A percentile compares a stretch with the other conserved stretches of the same genome.
Conservation (phyloP, 179 eudicot genomes). For the Beta macrorhiza region DNA sequence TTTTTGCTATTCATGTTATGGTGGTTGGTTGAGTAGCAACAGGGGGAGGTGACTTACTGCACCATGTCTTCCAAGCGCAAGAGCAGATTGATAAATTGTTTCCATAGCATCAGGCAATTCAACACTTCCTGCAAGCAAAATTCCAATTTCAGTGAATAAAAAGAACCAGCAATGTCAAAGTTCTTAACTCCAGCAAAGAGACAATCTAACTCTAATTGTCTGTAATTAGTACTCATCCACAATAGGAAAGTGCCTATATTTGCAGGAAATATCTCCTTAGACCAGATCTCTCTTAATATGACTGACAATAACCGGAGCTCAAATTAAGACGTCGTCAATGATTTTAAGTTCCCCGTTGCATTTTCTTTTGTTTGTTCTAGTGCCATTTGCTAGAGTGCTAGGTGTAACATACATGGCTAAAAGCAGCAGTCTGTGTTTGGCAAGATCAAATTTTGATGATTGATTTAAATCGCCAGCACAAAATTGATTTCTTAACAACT, state of each 20-base stretch:
- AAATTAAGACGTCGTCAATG: neutral
- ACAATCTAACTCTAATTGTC: no score
- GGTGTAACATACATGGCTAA: neutral
- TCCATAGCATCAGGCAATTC: slow-evolving; percentile 99
- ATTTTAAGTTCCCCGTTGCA: neutral
- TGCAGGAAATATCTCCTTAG: neutral
- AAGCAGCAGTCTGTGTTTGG: neutral
- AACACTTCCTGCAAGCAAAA: slow-evolving; percentile 51
- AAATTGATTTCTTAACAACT: neutral
- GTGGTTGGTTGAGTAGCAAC: neutral
- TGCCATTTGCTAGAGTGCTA: slow-evolving; percentile 1
- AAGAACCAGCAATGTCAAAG: neutral
- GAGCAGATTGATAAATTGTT: slow-evolving; percentile 83
- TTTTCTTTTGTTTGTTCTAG: neutral
- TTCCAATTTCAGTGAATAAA: neutral
- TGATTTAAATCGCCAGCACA: neutral
- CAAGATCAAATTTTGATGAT: neutral
- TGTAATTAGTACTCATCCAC: neutral
- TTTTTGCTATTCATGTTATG: neutral
- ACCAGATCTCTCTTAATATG: neutral
- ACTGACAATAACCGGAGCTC: neutral
- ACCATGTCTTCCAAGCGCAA: slow-evolving; percentile 70
- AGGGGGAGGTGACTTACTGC: slow-evolving; percentile 60
- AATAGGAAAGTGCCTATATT: neutral
- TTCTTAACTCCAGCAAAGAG: neutral